phyloP scores from a whole-genome alignment of 129 eudicot genomes.

The Lonicera japonica region DNA sequence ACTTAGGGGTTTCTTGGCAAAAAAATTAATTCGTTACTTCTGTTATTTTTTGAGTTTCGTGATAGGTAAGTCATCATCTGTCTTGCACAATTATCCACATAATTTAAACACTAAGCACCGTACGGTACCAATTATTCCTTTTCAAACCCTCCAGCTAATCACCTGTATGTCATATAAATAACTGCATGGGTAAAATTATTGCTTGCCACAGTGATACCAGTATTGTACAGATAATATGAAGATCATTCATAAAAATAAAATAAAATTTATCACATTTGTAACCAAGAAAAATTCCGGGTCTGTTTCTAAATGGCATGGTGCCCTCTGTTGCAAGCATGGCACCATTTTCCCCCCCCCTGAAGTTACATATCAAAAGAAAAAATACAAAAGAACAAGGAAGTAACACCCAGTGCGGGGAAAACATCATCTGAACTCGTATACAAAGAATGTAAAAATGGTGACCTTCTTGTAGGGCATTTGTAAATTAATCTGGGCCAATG shows the following conservation, averaged over 20 bases:
- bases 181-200: too few species aligned
- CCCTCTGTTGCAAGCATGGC: neutral
- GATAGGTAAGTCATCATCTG: too few species aligned
- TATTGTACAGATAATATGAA: neutral
- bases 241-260: neutral
- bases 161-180: too few species aligned
- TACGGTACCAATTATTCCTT: too few species aligned
- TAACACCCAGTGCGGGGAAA: conserved; percentile 37
- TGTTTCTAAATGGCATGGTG: neutral
- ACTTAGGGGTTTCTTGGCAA: too few species aligned
- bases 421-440: conserved; percentile 23
- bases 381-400: conserved; percentile 16
- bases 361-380: conserved; percentile 12
- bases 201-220: too few species aligned
- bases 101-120: too few species aligned
- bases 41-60: too few species aligned
- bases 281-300: conserved; percentile 6
- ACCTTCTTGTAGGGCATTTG: conserved; percentile 21
- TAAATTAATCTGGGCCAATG: conserved; percentile 13
- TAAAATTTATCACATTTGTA: conserved; percentile 2
- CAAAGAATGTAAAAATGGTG: conserved; percentile 1
- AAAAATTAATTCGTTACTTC: too few species aligned
- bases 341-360: conserved; percentile 14
- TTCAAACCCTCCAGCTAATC: too few species aligned
- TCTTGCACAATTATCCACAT: too few species aligned